Evolutionary conservation across 345 rosid genomes (phyloP), one percentile per base, ranked within the genome.

Genomic region (Gossypium arboreum): DNA sequence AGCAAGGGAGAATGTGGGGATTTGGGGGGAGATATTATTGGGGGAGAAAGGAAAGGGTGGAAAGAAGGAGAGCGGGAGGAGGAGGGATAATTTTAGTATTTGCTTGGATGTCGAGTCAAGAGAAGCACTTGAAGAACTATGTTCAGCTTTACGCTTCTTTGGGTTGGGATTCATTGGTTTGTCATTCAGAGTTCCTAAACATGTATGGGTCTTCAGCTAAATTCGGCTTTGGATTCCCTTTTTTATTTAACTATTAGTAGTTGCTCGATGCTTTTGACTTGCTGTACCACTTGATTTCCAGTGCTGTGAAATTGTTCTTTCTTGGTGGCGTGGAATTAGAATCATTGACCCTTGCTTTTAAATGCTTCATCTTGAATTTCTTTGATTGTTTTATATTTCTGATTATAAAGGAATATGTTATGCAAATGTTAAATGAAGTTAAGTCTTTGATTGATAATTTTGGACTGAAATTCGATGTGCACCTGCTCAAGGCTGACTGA

Each of bases 81-180:
- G 94, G 83, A 77, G 93, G 94, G 51, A 80, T 94, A 52, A 88
- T 87, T 50, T 90, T 92, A 80, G 87, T 85, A 20, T 90, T 92
- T 76, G 91, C 95, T 74, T 94, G 97, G 98, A 88, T 90, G 92
- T 91, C 93, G 7, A 91, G 93, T 69, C 87, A 90, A 77, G 94
- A 90, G 79, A 87, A 79, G 68, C 91, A 90, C 77, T 84, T 91
- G 75, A 86, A 85, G 74, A 89, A 71, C 80, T 91, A 86, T 73
- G 83, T 88, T 29, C 75, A 87, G 81, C 92, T 94, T 43, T 92
- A 90, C 68, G 80, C 88, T 29, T 92, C 96, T 54, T 77, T 89
- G 78, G 86, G 84, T 1, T 92, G 93, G 91, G 82, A 83, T 84
- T 92, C 97, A 6, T 86, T 91, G 43, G 87, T 92, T 76, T 94